phyloP scores from a whole-genome alignment of 2,329 filamentous ascomycete species.

The Aspergillus amoenus region DNA sequence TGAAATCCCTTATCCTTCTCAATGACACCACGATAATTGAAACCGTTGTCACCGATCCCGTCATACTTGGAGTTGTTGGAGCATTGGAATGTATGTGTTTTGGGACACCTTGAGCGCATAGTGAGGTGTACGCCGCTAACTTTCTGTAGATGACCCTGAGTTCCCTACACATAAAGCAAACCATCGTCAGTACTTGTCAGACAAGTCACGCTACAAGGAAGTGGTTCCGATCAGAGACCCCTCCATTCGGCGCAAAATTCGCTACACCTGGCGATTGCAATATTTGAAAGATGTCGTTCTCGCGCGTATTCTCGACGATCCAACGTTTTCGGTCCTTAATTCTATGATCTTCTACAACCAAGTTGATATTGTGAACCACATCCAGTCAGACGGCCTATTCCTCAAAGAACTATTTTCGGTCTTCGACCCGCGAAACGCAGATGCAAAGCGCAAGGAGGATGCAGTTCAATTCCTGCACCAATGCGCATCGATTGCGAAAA shows the following conservation, averaged over 20 bases:
- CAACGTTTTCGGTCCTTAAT: slow-evolving; percentile 95
- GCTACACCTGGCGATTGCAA: slow-evolving; percentile 91
- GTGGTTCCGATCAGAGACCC: slow-evolving; percentile 89
- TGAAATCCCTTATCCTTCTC: slow-evolving; percentile 91
- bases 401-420: slow-evolving; percentile 84
- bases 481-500: slow-evolving; percentile 92
- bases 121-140: slow-evolving; percentile 28
- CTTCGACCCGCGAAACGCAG: slow-evolving; percentile 65
- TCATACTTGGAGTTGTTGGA: slow-evolving; percentile 88
- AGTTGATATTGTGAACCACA: slow-evolving; percentile 92
- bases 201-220: slow-evolving; percentile 90
- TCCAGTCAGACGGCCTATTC: slow-evolving; percentile 78
- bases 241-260: slow-evolving; percentile 82
- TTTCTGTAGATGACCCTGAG: slow-evolving; percentile 74
- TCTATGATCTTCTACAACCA: slow-evolving; percentile 99
- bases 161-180: slow-evolving; percentile 98
- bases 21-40: slow-evolving; percentile 97
- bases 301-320: slow-evolving; percentile 92
- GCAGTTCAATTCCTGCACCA: slow-evolving; percentile 96
- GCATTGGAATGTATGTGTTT: slow-evolving; percentile 73
- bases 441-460: slow-evolving; percentile 79
- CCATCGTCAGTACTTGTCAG: slow-evolving; percentile 87
- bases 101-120: no score
- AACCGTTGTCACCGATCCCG: slow-evolving; percentile 83
- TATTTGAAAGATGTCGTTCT: slow-evolving; percentile 99